Conservation (phyloP, 2,329 filamentous ascomycete species). For the Elsinoe necatrix region DNA sequence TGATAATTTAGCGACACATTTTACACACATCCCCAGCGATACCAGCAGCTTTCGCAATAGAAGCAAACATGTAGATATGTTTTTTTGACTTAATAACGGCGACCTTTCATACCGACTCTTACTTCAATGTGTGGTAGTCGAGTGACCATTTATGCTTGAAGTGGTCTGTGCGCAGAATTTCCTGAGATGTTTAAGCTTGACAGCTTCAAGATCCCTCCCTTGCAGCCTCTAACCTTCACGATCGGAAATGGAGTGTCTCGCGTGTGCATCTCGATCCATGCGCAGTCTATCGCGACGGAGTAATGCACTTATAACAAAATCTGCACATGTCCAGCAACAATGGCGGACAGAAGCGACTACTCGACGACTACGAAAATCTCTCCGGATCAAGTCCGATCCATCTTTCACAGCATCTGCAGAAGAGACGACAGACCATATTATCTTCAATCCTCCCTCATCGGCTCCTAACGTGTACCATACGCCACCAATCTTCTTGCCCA, state of each 20-base stretch:
- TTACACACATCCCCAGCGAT: not conserved
- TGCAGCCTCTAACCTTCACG: not conserved
- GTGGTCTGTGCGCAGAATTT: constrained; percentile 13
- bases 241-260: constrained; percentile 1
- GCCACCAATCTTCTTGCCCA: constrained; percentile 55
- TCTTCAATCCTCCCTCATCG: constrained; percentile 59
- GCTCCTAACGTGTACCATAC: constrained; percentile 57
- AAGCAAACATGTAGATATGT: constrained; percentile 9
- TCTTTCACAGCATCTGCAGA: constrained; percentile 32
- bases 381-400: constrained; percentile 37
- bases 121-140: no score
- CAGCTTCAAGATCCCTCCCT: not conserved
- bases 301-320: not conserved
- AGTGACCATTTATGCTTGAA: not conserved
- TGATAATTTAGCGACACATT: constrained; percentile 8
- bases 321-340: constrained; percentile 21
- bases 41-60: constrained; percentile 6
- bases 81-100: not conserved
- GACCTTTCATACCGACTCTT: no score
- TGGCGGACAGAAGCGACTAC: constrained; percentile 37
- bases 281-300: constrained; percentile 3
- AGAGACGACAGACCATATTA: constrained; percentile 44
- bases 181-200: not conserved
- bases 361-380: constrained; percentile 40
- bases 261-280: constrained; percentile 9